Evolutionary conservation across 2,329 filamentous ascomycete genomes (phyloP).

Genomic region (Pyrenophora graminea): DNA sequence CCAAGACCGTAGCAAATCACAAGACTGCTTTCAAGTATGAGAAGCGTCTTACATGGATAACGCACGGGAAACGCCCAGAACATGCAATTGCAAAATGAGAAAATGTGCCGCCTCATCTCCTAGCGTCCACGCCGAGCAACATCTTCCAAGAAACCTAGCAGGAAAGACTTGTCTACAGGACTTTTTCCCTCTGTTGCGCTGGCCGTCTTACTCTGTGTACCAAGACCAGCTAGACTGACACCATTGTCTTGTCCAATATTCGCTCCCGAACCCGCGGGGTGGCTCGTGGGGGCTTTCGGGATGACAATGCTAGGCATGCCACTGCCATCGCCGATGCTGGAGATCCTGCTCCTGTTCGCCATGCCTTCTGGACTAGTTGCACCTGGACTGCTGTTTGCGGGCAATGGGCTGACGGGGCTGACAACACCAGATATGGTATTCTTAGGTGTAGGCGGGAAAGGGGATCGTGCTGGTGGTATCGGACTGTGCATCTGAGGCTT

Average conservation of each 20-base stretch:
- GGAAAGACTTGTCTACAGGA: constrained; percentile 73
- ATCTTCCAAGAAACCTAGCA: constrained; percentile 73
- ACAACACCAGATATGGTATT: constrained; percentile 41
- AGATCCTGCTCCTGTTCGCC: constrained; percentile 39
- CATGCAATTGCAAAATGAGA: background rate
- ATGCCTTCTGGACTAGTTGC: constrained; percentile 34
- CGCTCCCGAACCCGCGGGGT: constrained; percentile 8
- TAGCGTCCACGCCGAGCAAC: constrained; percentile 45
- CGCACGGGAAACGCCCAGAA: background rate
- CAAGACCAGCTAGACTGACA: constrained; percentile 3
- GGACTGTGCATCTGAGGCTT: constrained; percentile 24
- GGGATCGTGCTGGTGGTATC: constrained; percentile 19
- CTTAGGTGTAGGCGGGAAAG: constrained; percentile 38
- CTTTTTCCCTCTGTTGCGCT: constrained; percentile 32
- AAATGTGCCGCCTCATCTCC: background rate
- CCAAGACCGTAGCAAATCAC: too few relatives aligned
- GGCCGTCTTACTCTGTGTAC: constrained; percentile 4
- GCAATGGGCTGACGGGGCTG: constrained; percentile 46
- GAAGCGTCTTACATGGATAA: background rate
- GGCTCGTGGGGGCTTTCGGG: constrained; percentile 18
- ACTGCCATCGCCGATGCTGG: constrained; percentile 37
- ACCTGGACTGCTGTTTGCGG: constrained; percentile 28
- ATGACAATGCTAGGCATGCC: constrained; percentile 24
- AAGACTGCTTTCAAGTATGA: too few relatives aligned
- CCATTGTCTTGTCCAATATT: constrained; percentile 1